Percentiles rank a stretch among this genome's conserved stretches.
These are phyloP conservation scores for Xylaria sp. DNA, from an alignment of 2,329 filamentous ascomycete species.

Conservation along the genomic window DNA sequence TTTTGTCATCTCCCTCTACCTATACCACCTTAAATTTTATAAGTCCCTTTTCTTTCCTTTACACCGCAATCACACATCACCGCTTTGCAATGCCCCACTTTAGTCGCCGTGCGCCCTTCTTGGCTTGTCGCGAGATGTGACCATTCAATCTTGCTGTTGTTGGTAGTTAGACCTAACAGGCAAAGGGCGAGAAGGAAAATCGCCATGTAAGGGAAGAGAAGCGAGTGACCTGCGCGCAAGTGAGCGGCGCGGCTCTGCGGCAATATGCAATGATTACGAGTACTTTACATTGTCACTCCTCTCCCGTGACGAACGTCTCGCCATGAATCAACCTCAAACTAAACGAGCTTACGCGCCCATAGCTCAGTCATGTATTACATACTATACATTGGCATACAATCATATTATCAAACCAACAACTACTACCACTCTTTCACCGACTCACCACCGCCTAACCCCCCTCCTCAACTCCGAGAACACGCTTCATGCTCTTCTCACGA, in stretches of 20 bases:
- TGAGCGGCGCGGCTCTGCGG: slow-evolving; percentile 2
- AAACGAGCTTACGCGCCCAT: background rate
- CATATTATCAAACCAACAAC: background rate
- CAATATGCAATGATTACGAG: background rate
- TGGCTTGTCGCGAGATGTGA: slow-evolving; percentile 12
- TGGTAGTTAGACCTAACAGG: background rate
- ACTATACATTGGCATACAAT: background rate
- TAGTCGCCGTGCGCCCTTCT: background rate
- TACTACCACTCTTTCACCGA: background rate
- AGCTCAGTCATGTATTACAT: background rate
- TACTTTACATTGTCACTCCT: background rate
- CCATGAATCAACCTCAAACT: background rate
- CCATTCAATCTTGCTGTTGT: background rate
- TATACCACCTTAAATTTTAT: background rate
- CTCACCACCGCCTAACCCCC: background rate
- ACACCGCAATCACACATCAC: slow-evolving; percentile 9
- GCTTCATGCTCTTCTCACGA: background rate
- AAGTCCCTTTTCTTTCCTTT: background rate
- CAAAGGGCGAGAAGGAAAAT: background rate
- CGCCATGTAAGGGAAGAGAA: background rate
- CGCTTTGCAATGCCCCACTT: slow-evolving; percentile 7
- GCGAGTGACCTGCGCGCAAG: background rate
- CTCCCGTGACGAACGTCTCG: background rate
- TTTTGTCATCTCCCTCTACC: background rate
- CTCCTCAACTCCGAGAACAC: background rate